A percentile compares a stretch with the other conserved stretches of the same genome.
Evolutionary conservation across 2,329 filamentous ascomycete genomes (phyloP).

Genomic region (Epichloe elymi): DNA sequence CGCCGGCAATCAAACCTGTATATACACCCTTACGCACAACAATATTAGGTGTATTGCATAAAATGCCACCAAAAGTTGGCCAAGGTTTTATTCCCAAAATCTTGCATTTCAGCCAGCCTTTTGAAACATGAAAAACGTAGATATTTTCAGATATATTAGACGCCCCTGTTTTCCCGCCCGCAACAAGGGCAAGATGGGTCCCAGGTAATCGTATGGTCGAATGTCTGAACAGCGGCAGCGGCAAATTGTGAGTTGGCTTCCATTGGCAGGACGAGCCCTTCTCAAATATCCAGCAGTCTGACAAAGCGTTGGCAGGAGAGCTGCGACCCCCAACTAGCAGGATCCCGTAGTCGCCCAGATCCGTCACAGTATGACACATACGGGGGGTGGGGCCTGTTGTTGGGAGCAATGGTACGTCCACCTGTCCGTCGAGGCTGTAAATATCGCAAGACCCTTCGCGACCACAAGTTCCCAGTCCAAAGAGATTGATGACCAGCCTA

Average conservation of each 20-base stretch:
- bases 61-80: constrained; percentile 30
- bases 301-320: constrained; percentile 57
- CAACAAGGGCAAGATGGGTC: constrained; percentile 41
- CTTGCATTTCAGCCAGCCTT: constrained; percentile 34
- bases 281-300: constrained; percentile 64
- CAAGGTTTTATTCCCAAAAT: constrained; percentile 21
- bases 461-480: constrained; percentile 31
- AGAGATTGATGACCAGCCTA: constrained; percentile 31
- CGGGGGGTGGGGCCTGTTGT: constrained; percentile 24
- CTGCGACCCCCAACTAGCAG: constrained; percentile 65
- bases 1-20: constrained; percentile 56
- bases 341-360: constrained; percentile 41
- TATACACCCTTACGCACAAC: constrained; percentile 19
- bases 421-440: constrained; percentile 19
- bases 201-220: constrained; percentile 39
- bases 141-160: constrained; percentile 36
- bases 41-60: constrained; percentile 18
- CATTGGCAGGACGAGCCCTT: constrained; percentile 38
- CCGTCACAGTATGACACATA: constrained; percentile 68
- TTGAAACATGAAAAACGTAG: constrained; percentile 35
- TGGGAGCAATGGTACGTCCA: constrained; percentile 14
- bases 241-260: constrained; percentile 52
- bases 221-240: constrained; percentile 63
- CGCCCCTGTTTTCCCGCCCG: constrained; percentile 46
- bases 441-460: constrained; percentile 38